These are phyloP conservation scores for Neurospora crassa DNA, from an alignment of 2,329 filamentous ascomycete genomes.

Conservation along the genomic window DNA sequence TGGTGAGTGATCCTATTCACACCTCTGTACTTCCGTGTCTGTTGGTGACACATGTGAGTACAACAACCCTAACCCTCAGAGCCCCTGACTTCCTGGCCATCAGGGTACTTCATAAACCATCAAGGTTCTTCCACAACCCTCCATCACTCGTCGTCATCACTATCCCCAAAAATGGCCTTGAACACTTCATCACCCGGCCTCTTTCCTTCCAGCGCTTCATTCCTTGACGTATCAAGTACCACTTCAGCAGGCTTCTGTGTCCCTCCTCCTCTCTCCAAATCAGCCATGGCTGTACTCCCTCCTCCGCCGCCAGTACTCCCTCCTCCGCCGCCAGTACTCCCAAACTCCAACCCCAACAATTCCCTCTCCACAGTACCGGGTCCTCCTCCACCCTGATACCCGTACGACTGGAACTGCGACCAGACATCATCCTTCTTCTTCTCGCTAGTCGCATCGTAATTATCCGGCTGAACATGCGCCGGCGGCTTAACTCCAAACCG, in stretches of 20 bases:
- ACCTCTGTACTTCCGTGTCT: background rate
- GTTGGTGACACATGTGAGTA: background rate
- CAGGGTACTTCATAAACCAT: background rate
- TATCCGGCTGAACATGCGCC: conserved; percentile 51
- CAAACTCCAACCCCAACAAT: conserved; percentile 8
- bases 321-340: background rate
- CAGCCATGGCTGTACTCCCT: background rate
- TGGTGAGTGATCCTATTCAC: background rate
- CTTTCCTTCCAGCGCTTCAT: conserved; percentile 67
- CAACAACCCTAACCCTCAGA: background rate
- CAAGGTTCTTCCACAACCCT: background rate
- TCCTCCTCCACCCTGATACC: conserved; percentile 9
- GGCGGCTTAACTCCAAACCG: conserved; percentile 82
- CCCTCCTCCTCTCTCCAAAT: conserved; percentile 3
- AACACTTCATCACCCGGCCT: conserved; percentile 75
- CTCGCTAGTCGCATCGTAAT: conserved; percentile 23
- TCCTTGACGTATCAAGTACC: conserved; percentile 60
- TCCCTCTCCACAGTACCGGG: conserved; percentile 2
- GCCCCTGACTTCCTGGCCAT: background rate
- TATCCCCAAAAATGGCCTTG: conserved; percentile 87
- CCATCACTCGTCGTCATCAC: conserved; percentile 51
- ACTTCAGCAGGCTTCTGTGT: conserved; percentile 4
- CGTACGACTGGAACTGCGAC: conserved; percentile 15
- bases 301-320: conserved; percentile 1
- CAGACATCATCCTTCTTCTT: conserved; percentile 4